Evolutionary conservation across 305 asterid species (phyloP), one percentile per base, ranked within the genome.

Genomic region (Rubia balearica): DNA sequence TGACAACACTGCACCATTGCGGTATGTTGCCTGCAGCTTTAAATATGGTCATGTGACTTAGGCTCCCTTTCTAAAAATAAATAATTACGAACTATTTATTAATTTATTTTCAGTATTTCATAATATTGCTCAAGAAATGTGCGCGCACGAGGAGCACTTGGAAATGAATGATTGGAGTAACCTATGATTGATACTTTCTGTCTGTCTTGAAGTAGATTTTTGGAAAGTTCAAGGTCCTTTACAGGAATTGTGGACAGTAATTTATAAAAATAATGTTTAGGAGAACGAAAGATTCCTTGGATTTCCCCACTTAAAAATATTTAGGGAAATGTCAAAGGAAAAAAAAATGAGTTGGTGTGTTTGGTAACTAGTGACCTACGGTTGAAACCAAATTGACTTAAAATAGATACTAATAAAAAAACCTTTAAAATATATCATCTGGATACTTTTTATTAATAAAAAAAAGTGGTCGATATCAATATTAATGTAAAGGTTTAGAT

Each of bases 261-360:
- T 51, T 51, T 51, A 6, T 51, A 51, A 51, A 51, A 51, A 51
- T 17, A 51, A 51, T 51, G 59, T 51, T 51, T 17, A 51, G 59
- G 59, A 51, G n/a, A 51, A 51, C 59, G 59, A 51, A 51, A 51
- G 59, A 51, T 51, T 51, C 59, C 24, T 51, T 51, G 57, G 56
- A 49, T 49, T 49, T 16, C 56, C 19, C 56, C 56, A 5, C 57
- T 21, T 49, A 1, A 17, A 46, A 48, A 48, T 13, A 48, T 13
- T 27, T 1, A 27, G 30, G 30, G 30, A 27, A 27, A 27, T 2
- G 55, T 13, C 55, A 48, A 48, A 27, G 30, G 30, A 7, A 13
- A 13, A 13, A 13, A 60, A 60, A 60, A 60, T 10, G 41, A 60
- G 42, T 61, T 61, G 65, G 65, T 61, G 65, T 61, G 65, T 60